Conservation (phyloP, 2,329 filamentous ascomycete genomes). For the Colletotrichum zoysiae region DNA sequence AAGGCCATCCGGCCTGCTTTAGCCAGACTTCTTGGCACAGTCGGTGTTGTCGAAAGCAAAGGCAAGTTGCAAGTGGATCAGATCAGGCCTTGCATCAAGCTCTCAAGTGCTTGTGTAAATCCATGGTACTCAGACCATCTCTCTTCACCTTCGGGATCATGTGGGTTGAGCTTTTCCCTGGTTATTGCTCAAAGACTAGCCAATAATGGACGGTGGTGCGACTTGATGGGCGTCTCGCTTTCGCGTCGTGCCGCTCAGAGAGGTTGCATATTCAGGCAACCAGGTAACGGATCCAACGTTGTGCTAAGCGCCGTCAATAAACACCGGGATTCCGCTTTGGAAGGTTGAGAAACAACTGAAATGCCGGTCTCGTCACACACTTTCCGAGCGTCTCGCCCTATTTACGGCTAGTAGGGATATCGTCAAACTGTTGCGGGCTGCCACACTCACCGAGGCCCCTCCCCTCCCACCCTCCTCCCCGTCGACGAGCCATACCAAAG, state of each 20-base stretch:
- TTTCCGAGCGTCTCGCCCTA: constrained; percentile 33
- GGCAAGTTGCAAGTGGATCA: neutral
- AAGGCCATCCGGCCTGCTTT: neutral
- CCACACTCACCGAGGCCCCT: constrained; percentile 10
- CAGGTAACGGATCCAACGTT: neutral
- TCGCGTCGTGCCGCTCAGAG: neutral
- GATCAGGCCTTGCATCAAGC: neutral
- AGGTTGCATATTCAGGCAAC: neutral
- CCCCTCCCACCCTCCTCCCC: too few relatives aligned
- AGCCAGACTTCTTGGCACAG: neutral
- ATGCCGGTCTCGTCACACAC: neutral
- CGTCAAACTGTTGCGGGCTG: constrained; percentile 9
- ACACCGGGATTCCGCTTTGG: neutral
- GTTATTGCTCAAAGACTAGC: neutral
- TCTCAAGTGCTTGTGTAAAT: neutral
- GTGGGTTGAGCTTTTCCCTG: neutral
- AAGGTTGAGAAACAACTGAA: neutral
- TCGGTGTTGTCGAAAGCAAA: neutral
- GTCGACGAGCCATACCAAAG: constrained; percentile 22
- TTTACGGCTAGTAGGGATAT: constrained; percentile 6
- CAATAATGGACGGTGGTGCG: constrained; percentile 4
- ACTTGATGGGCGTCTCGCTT: constrained; percentile 25
- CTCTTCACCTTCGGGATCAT: neutral
- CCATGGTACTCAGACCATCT: neutral
- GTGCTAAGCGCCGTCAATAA: constrained; percentile 28